Evolutionary conservation across 352 stramenopile species (phyloP), one percentile per base, ranked within the genome.

Genomic region (Globisporangium cystogenes): DNA sequence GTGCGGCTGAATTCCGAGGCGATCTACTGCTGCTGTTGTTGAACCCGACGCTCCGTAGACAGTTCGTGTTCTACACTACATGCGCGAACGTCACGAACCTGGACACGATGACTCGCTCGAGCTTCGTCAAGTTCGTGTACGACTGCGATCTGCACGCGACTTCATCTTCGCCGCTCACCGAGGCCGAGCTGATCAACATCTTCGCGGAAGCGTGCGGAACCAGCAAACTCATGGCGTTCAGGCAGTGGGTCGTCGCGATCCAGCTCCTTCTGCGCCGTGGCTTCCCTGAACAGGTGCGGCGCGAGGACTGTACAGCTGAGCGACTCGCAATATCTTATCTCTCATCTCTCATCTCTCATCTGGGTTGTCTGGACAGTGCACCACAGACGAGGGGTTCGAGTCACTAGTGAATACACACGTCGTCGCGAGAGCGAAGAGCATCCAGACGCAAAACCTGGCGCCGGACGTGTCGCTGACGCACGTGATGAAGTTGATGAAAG

Each of bases 31-130:
- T 85, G 15, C 40, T 85, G 10, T 64, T 74, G n/a, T n/a, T n/a
- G 51, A 88, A 88, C 27, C 29, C 66, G 37, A 78, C 72, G 15
- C 75, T 87, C 12, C 75, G 75, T 8, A 83, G 72, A 16, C 68
- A 86, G 36, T 88, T 90, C 40, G 68, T 72, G 7, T 81, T 72
- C 48, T 90, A 90, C 64, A 70, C 76, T 2, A 85, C 86, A 57
- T 57, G 68, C 15, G 63, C 75, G 5, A 84, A 76, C 41, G 63
- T 86, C 11, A 87, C 64, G 12, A 89, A 91, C 51, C 61, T 91
- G 16, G 65, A 77, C 21, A 76, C 67, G 26, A 86, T 91, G 42
- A 76, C 65, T 12, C 69, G 72, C 7, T 76, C 59, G 51, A 75
- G 69, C 48, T 91, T 91, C 53, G 49, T 74, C 41, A 81, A 76